A percentile compares a stretch with the other conserved stretches of the same genome.
phyloP scores from a whole-genome alignment of 306 rosid genomes.

The Rosa multiflora region DNA sequence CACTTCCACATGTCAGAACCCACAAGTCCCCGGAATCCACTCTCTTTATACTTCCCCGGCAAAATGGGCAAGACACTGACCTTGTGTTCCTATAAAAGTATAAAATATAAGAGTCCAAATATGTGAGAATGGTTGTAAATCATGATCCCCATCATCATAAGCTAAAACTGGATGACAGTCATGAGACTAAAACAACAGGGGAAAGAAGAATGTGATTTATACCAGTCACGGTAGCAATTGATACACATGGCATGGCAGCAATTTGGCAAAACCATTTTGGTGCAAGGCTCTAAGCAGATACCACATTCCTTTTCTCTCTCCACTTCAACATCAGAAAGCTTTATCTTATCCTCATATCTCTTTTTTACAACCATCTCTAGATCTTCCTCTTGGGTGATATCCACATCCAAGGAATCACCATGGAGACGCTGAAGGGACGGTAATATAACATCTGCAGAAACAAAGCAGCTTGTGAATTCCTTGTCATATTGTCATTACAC shows the following conservation, averaged over 20 bases:
- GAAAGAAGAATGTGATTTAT: slow-evolving; percentile 8
- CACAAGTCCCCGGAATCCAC: slow-evolving; percentile 68
- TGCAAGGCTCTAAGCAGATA: slow-evolving; percentile 69
- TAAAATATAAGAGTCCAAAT: slow-evolving; percentile 12
- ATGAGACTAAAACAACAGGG: neutral
- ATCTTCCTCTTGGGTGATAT: slow-evolving; percentile 38
- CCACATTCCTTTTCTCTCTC: slow-evolving; percentile 84
- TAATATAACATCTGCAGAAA: slow-evolving; percentile 60
- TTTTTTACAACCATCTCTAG: slow-evolving; percentile 29
- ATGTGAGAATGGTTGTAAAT: slow-evolving; percentile 1
- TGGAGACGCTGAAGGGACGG: slow-evolving; percentile 71
- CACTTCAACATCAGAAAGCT: slow-evolving; percentile 35
- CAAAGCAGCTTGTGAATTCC: neutral
- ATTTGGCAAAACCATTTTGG: slow-evolving; percentile 74
- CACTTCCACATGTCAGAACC: slow-evolving; percentile 58
- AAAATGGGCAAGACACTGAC: slow-evolving; percentile 84
- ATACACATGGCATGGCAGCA: slow-evolving; percentile 88
- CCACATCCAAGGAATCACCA: slow-evolving; percentile 36
- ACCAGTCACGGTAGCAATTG: slow-evolving; percentile 76
- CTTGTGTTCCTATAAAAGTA: slow-evolving; percentile 57
- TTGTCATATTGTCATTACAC: neutral
- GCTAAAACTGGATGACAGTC: neutral
- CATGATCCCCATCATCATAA: neutral
- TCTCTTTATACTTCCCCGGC: slow-evolving; percentile 72
- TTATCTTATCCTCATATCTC: slow-evolving; percentile 35